These are phyloP conservation scores for Theobroma cacao DNA, from an alignment of 345 rosid genomes.

Conservation along the genomic window DNA sequence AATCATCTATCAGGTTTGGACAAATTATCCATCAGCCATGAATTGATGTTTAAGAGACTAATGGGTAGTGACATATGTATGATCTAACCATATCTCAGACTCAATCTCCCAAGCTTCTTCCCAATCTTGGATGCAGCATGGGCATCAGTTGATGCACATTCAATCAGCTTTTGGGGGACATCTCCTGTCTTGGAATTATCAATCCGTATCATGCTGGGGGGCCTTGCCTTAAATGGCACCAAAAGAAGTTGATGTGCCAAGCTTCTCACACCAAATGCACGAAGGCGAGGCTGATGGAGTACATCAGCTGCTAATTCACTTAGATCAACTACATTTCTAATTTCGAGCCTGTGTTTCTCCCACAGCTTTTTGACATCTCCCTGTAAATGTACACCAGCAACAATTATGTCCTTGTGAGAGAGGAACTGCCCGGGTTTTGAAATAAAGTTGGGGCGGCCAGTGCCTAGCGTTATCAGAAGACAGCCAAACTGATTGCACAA, in stretches of 20 bases:
- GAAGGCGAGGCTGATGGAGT: background rate
- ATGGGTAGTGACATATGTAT: no score
- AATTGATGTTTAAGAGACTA: no score
- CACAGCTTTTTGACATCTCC: background rate
- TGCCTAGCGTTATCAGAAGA: background rate
- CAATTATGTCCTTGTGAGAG: no score
- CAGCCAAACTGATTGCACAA: background rate
- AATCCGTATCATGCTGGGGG: background rate
- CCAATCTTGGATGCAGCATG: constrained; percentile 6
- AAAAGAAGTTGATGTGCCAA: background rate
- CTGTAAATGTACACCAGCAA: background rate
- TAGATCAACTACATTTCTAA: background rate
- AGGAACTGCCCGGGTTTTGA: background rate
- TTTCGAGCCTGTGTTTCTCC: background rate
- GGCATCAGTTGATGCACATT: background rate
- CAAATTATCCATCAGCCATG: no score
- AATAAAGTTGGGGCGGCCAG: no score
- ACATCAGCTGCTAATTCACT: background rate
- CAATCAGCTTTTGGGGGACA: background rate
- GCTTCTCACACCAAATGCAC: background rate
- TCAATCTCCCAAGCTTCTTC: background rate
- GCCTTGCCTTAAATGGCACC: background rate
- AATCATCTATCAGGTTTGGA: no score
- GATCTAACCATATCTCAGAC: no score
- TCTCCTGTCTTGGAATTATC: no score